phyloP scores from a whole-genome alignment of 257 asterid species.

The Marsdenia floribunda region DNA sequence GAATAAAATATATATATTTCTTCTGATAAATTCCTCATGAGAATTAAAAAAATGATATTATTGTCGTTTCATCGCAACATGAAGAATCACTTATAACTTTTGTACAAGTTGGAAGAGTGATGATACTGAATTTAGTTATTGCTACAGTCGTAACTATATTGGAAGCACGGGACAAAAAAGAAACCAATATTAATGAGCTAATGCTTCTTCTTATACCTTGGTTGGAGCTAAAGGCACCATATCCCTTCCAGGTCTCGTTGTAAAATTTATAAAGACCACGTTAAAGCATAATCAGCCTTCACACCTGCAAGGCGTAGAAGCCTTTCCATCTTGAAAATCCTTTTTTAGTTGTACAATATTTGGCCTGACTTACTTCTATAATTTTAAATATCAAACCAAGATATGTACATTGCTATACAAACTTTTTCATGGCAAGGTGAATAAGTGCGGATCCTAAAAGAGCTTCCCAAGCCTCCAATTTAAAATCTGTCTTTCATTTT shows the following conservation, averaged over 20 bases:
- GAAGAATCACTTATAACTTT: not conserved
- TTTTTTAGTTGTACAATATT: too few relatives aligned
- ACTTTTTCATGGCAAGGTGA: not conserved
- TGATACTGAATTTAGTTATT: not conserved
- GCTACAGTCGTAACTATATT: not conserved
- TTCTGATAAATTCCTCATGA: too few relatives aligned
- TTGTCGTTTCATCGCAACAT: not conserved
- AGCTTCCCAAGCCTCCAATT: not conserved
- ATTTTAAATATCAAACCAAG: not conserved
- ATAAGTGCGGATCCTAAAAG: not conserved
- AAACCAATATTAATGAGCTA: not conserved
- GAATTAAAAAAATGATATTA: too few relatives aligned
- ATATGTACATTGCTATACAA: not conserved
- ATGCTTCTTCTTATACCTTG: conserved; percentile 8
- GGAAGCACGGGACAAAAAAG: not conserved
- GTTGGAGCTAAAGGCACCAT: conserved; percentile 2
- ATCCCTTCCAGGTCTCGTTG: not conserved
- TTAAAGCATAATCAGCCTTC: not conserved
- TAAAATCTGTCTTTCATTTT: conserved; percentile 27
- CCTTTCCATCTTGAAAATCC: not conserved
- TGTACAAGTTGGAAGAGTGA: conserved; percentile 7
- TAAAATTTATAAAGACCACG: not conserved
- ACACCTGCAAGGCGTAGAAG: too few relatives aligned
- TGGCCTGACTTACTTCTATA: not conserved
- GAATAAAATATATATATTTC: not conserved